Evolutionary conservation across 192 early-diverging fungal genomes (phyloP).

Genomic region (Linnemannia zychae): DNA sequence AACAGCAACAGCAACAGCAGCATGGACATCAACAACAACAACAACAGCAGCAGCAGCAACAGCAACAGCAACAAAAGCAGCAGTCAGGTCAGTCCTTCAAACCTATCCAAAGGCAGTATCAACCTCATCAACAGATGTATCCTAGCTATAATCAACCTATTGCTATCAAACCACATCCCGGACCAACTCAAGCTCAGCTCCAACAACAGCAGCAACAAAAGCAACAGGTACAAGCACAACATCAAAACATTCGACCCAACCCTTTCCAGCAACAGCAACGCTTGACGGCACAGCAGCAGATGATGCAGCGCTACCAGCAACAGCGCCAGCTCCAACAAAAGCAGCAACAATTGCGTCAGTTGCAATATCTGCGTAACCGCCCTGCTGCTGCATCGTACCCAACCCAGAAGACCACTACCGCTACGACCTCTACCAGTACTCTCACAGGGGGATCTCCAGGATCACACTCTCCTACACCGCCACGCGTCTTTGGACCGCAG

Average conservation of each 20-base stretch:
- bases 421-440: background rate
- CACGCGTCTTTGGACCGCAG: constrained; percentile 36
- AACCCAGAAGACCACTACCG: constrained; percentile 1
- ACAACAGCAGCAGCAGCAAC: constrained; percentile 24
- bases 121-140: constrained; percentile 54
- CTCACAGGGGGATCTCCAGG: constrained; percentile 4
- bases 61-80: constrained; percentile 16
- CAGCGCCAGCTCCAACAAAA: constrained; percentile 49
- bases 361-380: constrained; percentile 31
- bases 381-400: constrained; percentile 6
- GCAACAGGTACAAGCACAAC: constrained; percentile 38
- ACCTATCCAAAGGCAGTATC: constrained; percentile 41
- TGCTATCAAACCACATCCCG: constrained; percentile 41
- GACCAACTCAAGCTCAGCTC: constrained; percentile 6
- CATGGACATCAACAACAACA: constrained; percentile 4
- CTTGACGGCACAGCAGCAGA: constrained; percentile 33
- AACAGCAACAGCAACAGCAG: constrained; percentile 31
- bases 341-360: constrained; percentile 45
- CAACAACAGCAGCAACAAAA: constrained; percentile 35
- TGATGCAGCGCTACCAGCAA: constrained; percentile 54
- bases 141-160: constrained; percentile 34
- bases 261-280: constrained; percentile 8
- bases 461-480: constrained; percentile 46
- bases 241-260: constrained; percentile 6
- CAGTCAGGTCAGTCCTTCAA: background rate